A percentile compares a stretch with the other conserved stretches of the same genome.
phyloP scores from a whole-genome alignment of 1,284 basidiomycete genomes.

The Psilocybe mexicana region DNA sequence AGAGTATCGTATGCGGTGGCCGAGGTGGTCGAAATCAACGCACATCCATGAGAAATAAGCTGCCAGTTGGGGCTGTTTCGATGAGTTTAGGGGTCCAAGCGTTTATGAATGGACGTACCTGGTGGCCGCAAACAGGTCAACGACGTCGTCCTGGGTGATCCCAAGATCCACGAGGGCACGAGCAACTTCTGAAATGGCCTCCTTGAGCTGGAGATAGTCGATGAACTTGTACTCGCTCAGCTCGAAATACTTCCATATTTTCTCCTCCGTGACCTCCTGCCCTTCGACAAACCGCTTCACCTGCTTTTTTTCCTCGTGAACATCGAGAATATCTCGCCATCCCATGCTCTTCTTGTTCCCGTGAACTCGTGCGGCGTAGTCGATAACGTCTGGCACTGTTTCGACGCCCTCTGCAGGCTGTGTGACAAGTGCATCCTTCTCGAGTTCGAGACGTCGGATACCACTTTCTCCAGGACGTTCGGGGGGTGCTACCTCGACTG shows the following conservation, averaged over 20 bases:
- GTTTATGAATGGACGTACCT: conserved; percentile 6
- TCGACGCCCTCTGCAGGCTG: conserved; percentile 74
- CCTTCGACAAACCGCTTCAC: conserved; percentile 79
- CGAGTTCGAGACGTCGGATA: conserved; percentile 66
- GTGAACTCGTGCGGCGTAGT: conserved; percentile 69
- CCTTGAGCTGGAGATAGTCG: conserved; percentile 28
- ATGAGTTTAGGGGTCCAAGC: neutral
- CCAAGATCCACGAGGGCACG: conserved; percentile 14
- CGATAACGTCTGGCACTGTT: conserved; percentile 78
- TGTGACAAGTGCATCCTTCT: conserved; percentile 67
- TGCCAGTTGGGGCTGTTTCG: conserved; percentile 16
- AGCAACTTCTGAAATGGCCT: conserved; percentile 13
- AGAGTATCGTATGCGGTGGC: conserved; percentile 21
- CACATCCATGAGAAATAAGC: conserved; percentile 17
- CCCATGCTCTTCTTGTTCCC: conserved; percentile 70
- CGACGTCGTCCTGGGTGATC: conserved; percentile 10
- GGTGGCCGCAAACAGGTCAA: conserved; percentile 19
- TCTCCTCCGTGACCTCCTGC: conserved; percentile 79
- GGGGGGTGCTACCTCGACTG: conserved; percentile 51
- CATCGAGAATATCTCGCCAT: conserved; percentile 69
- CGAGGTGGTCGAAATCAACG: conserved; percentile 13
- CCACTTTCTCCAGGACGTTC: conserved; percentile 59
- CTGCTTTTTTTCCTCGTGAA: conserved; percentile 86
- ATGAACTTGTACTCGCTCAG: conserved; percentile 83
- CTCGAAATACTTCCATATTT: conserved; percentile 94